phyloP scores from a whole-genome alignment of 2,329 filamentous ascomycete species.

The Colletotrichum sidae region DNA sequence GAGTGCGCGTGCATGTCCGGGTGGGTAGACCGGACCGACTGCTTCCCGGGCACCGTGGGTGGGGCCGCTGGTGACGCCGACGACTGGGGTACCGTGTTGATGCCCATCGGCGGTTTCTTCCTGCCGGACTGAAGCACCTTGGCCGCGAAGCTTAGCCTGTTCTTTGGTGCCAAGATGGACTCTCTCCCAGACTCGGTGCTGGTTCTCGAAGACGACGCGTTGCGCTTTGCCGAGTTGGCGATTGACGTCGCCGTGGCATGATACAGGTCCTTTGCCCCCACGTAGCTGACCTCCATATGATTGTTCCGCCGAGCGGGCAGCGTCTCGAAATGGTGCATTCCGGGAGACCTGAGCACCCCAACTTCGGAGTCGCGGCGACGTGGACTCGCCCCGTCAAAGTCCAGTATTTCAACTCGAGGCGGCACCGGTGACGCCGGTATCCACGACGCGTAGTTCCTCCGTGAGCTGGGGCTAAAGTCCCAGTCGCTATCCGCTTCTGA shows the following conservation, averaged over 20 bases:
- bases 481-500: constrained; percentile 33
- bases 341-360: constrained; percentile 30
- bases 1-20: constrained; percentile 24
- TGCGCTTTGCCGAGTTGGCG: constrained; percentile 32
- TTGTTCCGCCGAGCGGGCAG: constrained; percentile 35
- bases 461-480: constrained; percentile 31
- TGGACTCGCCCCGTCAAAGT: constrained; percentile 28
- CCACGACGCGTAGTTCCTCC: constrained; percentile 28
- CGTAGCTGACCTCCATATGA: constrained; percentile 36
- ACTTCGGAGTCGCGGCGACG: constrained; percentile 35
- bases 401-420: constrained; percentile 25
- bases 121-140: constrained; percentile 34
- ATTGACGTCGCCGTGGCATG: constrained; percentile 41
- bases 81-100: constrained; percentile 16
- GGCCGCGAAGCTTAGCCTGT: constrained; percentile 33
- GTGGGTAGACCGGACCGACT: background rate
- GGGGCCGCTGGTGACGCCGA: background rate
- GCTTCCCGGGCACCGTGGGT: background rate
- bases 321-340: constrained; percentile 39
- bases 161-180: constrained; percentile 9
- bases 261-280: constrained; percentile 41
- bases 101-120: constrained; percentile 32
- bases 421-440: constrained; percentile 35
- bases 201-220: background rate
- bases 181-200: constrained; percentile 18